Base-by-base conservation (phyloP, 106 monocot genomes). In the Dendrobium officinale region DNA sequence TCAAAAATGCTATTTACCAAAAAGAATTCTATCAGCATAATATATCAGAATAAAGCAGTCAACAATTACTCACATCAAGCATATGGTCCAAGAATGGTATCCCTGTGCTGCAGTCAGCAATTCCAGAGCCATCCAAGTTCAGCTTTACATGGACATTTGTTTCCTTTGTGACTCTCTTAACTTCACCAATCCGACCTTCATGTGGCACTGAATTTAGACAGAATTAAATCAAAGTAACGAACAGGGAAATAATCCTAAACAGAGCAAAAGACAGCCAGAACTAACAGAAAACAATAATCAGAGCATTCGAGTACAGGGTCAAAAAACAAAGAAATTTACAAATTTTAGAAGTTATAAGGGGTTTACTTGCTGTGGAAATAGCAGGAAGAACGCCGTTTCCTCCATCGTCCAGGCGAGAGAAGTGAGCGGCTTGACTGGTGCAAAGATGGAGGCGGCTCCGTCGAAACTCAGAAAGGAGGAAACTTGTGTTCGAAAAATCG, bases 31-130 rank as follows among this genome's bases (percentile, higher is more conserved):
- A 70, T 70, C 16, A 37, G 5, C 33, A 24, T 37, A 37, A 11
- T 13, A 70, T 16, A 5, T 70, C 70, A 33, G 61, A 70, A 70
- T 3, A 37, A 37, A 70, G 29, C 31, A 72, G 15, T 3, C 19
- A 76, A 45, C 0, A 22, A 19, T 22, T 79, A 77, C 92, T 90
- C 77, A 97, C 96, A 81, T 97, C 96, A 42, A 97, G 79, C 94
- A 97, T 97, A 76, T 97, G 96, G 83, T 97, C 92, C 47, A 97
- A 80, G 81, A 97, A 97, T 5, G 94, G 92, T 77, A 97, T 97
- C 72, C 94, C 92, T 0, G 97, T 94, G 10, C 42, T 87, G 81
- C 90, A 91, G 2, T 94, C 85, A 0, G 94, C 81, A 37, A 88
- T 47, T 49, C 94, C 97, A 51, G 91, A 79, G 37, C 97, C 94